Conservation (phyloP, 805 yeast genomes). For the Yueomyces sinensis region DNA sequence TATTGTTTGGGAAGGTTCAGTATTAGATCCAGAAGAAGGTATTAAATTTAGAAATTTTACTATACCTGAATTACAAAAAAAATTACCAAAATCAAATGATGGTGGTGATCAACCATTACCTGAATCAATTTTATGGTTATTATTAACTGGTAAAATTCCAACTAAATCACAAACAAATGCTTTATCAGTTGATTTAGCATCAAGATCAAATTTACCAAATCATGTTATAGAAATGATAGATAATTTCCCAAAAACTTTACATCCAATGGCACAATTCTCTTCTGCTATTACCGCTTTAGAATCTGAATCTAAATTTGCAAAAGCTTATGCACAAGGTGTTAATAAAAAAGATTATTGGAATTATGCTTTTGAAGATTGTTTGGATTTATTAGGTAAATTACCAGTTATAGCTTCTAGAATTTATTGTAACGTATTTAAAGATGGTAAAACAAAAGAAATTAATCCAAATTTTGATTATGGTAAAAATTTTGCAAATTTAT, state of each 20-base stretch:
- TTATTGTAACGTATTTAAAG: conserved; percentile 74
- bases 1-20: conserved; percentile 83
- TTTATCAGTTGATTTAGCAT: conserved; percentile 64
- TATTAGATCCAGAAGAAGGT: conserved; percentile 74
- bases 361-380: conserved; percentile 68
- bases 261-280: conserved; percentile 85
- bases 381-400: conserved; percentile 69
- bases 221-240: conserved; percentile 64
- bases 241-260: conserved; percentile 60
- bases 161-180: conserved; percentile 56
- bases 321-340: conserved; percentile 76
- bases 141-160: conserved; percentile 76
- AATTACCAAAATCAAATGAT: conserved; percentile 55
- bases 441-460: conserved; percentile 47
- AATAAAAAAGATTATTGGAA: conserved; percentile 76
- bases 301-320: conserved; percentile 70
- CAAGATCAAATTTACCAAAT: conserved; percentile 64
- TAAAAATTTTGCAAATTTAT: conserved; percentile 44
- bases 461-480: conserved; percentile 51
- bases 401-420: conserved; percentile 74
- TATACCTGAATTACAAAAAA: conserved; percentile 63
- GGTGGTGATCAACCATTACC: conserved; percentile 57
- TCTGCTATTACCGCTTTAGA: conserved; percentile 74
- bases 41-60: conserved; percentile 77
- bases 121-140: conserved; percentile 72